These are phyloP conservation scores for Aechmea fasciata DNA, from an alignment of 176 grass and related monocot species.

Conservation along the genomic window DNA sequence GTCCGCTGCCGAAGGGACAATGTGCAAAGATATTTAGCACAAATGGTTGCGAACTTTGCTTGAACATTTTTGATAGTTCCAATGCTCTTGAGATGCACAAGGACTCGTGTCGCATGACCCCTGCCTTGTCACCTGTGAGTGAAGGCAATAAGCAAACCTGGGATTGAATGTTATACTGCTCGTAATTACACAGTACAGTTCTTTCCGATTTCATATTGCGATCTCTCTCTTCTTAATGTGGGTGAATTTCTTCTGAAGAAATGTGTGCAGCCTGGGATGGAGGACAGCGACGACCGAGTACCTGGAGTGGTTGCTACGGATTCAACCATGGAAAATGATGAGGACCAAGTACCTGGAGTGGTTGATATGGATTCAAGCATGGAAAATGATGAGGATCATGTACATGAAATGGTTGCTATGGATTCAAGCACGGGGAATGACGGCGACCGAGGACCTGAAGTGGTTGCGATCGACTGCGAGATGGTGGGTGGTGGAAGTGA, in stretches of 20 bases:
- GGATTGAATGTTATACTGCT: not conserved
- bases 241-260: not conserved
- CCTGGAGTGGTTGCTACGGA: too few species aligned
- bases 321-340: not conserved
- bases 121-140: constrained; percentile 11
- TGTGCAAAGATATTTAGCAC: constrained; percentile 23
- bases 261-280: not conserved
- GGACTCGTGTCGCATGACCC: constrained; percentile 6
- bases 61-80: constrained; percentile 6
- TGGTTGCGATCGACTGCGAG: constrained; percentile 25
- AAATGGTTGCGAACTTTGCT: constrained; percentile 18
- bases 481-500: constrained; percentile 20
- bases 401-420: not conserved
- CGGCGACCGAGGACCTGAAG: not conserved
- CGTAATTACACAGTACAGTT: not conserved
- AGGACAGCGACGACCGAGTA: not conserved
- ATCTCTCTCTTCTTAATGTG: not conserved
- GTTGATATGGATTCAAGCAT: not conserved
- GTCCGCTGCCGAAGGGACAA: constrained; percentile 15
- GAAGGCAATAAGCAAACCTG: not conserved
- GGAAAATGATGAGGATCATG: not conserved
- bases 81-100: constrained; percentile 9
- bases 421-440: constrained; percentile 5
- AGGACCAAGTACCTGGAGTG: too few species aligned
- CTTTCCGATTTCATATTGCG: not conserved